Conservation (phyloP, 2,329 filamentous ascomycete species). For the Clarireedia sp. region DNA sequence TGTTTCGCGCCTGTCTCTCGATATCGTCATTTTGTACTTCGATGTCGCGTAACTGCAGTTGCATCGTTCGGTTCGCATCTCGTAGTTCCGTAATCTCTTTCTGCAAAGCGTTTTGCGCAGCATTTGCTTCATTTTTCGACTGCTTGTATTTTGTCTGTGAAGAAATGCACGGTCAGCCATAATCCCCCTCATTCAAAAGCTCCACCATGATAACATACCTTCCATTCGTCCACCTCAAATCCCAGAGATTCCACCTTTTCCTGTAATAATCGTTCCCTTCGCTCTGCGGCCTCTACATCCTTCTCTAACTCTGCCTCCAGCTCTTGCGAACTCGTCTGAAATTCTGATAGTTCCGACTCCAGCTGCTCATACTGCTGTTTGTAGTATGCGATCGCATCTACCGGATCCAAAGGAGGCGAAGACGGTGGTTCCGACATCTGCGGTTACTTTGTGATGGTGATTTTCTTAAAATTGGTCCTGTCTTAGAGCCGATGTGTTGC, state of each 20-base stretch:
- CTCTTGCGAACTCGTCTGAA: constrained; percentile 88
- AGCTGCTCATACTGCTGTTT: constrained; percentile 92
- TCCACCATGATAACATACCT: constrained; percentile 49
- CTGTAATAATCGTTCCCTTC: constrained; percentile 76
- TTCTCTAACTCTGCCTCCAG: constrained; percentile 91
- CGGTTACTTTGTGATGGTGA: constrained; percentile 9
- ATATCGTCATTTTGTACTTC: constrained; percentile 98
- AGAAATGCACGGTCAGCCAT: constrained; percentile 18
- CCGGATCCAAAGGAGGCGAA: constrained; percentile 51
- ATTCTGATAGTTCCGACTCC: constrained; percentile 85
- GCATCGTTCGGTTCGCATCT: constrained; percentile 72
- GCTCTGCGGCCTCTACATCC: constrained; percentile 92
- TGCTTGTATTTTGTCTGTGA: constrained; percentile 87
- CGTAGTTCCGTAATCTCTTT: constrained; percentile 92
- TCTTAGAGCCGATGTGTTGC: constrained; percentile 3
- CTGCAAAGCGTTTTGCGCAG: constrained; percentile 77
- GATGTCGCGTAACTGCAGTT: constrained; percentile 81
- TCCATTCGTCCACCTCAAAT: constrained; percentile 97
- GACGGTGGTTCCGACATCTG: constrained; percentile 46
- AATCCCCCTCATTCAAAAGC: neutral
- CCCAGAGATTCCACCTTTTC: constrained; percentile 77
- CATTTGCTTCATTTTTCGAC: constrained; percentile 78
- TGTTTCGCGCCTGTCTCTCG: constrained; percentile 91
- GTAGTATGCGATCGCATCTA: constrained; percentile 86
- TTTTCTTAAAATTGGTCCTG: constrained; percentile 9